Conservation (phyloP, 2,329 filamentous ascomycete genomes). For the Aureobasidium vineae region DNA sequence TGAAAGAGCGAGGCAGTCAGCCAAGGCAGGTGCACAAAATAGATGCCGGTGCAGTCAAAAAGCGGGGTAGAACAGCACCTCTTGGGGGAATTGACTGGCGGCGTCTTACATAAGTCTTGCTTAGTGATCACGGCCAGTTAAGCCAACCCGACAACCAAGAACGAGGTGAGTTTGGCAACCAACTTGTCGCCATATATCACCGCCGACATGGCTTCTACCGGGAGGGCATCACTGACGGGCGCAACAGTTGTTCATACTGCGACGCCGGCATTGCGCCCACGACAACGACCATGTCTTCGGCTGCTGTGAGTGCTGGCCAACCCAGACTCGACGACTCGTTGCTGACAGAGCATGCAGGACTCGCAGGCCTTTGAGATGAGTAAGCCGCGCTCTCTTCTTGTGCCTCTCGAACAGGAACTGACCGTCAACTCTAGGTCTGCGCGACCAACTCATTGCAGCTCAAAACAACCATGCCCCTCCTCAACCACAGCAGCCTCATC, state of each 20-base stretch:
- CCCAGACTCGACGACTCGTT: not conserved
- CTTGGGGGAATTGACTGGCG: not conserved
- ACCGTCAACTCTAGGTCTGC: constrained; percentile 51
- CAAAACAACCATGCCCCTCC: constrained; percentile 45
- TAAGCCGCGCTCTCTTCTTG: constrained; percentile 30
- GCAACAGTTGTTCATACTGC: not conserved
- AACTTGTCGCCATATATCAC: constrained; percentile 5
- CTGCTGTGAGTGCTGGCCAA: constrained; percentile 5
- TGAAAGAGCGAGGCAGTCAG: not conserved
- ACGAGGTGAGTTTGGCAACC: constrained; percentile 12
- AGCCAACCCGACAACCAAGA: constrained; percentile 20
- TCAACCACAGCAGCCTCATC: constrained; percentile 39
- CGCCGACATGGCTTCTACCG: not conserved
- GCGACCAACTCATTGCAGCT: constrained; percentile 61
- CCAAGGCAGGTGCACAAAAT: not conserved
- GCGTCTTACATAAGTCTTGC: constrained; percentile 26
- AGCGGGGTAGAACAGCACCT: not conserved
- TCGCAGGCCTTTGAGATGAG: constrained; percentile 44
- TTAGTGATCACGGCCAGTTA: constrained; percentile 20
- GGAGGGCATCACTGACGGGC: not conserved
- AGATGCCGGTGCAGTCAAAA: not conserved
- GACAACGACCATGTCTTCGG: constrained; percentile 24
- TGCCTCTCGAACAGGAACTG: constrained; percentile 4
- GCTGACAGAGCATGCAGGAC: constrained; percentile 28
- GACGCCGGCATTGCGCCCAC: not conserved